phyloP scores from a whole-genome alignment of 2,329 filamentous ascomycete species.

The Fusarium sp. region DNA sequence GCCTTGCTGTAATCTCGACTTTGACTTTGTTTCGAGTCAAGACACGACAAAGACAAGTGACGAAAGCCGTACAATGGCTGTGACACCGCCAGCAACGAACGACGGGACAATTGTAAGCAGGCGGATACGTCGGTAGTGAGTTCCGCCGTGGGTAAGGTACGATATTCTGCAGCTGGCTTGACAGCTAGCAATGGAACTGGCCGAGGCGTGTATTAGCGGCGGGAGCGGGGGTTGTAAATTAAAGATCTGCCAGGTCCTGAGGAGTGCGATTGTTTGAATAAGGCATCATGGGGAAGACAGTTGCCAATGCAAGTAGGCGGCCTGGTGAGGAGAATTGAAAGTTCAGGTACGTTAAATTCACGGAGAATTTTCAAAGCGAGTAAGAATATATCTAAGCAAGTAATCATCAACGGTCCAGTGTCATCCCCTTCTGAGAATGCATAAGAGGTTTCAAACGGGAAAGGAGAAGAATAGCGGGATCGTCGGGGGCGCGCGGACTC shows the following conservation, averaged over 20 bases:
- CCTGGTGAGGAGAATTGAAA: background rate
- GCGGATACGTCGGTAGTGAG: slow-evolving; percentile 20
- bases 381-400: background rate
- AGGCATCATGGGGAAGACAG: background rate
- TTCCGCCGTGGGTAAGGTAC: slow-evolving; percentile 20
- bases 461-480: slow-evolving; percentile 33
- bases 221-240: slow-evolving; percentile 37
- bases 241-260: slow-evolving; percentile 22
- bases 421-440: background rate
- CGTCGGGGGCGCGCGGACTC: slow-evolving; percentile 39
- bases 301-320: background rate
- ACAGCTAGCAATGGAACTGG: slow-evolving; percentile 27
- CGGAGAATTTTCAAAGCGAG: background rate
- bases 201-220: slow-evolving; percentile 39
- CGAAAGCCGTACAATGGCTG: background rate
- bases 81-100: slow-evolving; percentile 12
- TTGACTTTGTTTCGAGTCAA: slow-evolving; percentile 28
- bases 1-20: slow-evolving; percentile 9
- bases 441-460: slow-evolving; percentile 19
- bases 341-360: background rate
- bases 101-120: slow-evolving; percentile 26
- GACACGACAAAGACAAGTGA: slow-evolving; percentile 6
- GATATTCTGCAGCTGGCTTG: slow-evolving; percentile 15
- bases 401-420: background rate
- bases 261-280: background rate